Conservation (phyloP, 192 early-diverging fungal species). For the Backusella mclennaniae region DNA sequence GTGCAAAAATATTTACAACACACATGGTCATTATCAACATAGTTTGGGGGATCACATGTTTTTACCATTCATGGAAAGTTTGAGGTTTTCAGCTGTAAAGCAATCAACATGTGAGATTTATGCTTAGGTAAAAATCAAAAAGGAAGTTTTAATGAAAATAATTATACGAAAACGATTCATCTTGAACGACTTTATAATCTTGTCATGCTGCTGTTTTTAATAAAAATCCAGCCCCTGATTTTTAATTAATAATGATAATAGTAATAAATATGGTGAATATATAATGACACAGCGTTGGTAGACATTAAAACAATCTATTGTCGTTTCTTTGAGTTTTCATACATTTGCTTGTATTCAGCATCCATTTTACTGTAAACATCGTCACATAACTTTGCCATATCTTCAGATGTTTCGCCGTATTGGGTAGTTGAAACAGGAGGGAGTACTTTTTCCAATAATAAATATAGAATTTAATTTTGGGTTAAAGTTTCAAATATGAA, state of each 20-base stretch:
- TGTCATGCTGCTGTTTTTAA: no score
- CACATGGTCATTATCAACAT: no score
- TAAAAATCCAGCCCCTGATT: no score
- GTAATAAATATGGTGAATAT: not conserved
- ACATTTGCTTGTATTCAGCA: slow-evolving; percentile 49
- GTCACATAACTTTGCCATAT: slow-evolving; percentile 44
- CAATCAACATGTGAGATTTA: no score
- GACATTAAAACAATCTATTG: not conserved
- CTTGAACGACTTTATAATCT: no score
- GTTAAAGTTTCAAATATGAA: not conserved
- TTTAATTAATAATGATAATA: not conserved
- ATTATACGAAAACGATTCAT: no score
- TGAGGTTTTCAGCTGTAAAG: no score
- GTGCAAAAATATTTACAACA: no score
- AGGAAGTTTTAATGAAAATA: no score
- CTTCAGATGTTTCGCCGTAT: slow-evolving; percentile 28
- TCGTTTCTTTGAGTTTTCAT: slow-evolving; percentile 7
- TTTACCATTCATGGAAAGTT: not conserved
- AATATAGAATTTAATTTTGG: not conserved
- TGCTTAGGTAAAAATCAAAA: no score
- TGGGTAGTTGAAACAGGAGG: slow-evolving; percentile 50
- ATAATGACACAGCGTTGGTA: not conserved
- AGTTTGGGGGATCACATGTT: not conserved
- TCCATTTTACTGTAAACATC: slow-evolving; percentile 50
- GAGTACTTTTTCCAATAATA: slow-evolving; percentile 28